Base-by-base conservation (phyloP, 1,284 basidiomycete species). In the Bondarzewia mesenterica region DNA sequence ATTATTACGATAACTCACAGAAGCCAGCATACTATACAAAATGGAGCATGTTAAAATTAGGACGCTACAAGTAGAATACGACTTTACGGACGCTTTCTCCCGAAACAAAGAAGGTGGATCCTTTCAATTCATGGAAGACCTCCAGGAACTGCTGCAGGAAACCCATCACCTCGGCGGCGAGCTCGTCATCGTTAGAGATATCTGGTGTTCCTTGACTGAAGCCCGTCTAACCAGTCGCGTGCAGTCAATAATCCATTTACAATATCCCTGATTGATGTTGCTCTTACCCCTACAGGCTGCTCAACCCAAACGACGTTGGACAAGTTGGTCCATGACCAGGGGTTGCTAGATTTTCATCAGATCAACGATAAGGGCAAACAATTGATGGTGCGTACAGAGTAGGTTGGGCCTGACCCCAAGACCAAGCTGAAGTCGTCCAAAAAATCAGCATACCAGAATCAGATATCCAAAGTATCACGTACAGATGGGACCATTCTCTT, bases 401-500 rank as follows among this genome's bases (percentile, higher is more conserved):
- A 16, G 75, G 75, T 50, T 64, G 68, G 2, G 75, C 55, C 58
- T 78, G 77, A 27, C 77, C 76, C 75, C 74, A 78, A 15, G 72
- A 73, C 75, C 75, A 78, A 18, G 73, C 74, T 77, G 23, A 15
- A 41, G 14, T 35, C 45, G 23, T 41, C 46, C 38, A 41, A 10
- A 25, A 22, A 35, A 5, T 15, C 37, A 47, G 39, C 36, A 14
- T 26, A 20, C 32, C 39, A 5, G n/a, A 41, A 41, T 12, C n/a
- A 15, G 5, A 23, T 21, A n/a, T 45, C 20, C 29, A 14, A 18
- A 32, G n/a, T 12, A 32, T 1, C 29, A 6, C 62, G 42, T 46
- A 66, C 66, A 63, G 21, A 66, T 66, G 2, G 65, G 65, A 4
- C 76, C 76, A 55, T 74, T 75, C 58, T 78, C 75, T 55, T 74